phyloP scores from a whole-genome alignment of 2,329 filamentous ascomycete species.

The Xylariomycetidae sp. region DNA sequence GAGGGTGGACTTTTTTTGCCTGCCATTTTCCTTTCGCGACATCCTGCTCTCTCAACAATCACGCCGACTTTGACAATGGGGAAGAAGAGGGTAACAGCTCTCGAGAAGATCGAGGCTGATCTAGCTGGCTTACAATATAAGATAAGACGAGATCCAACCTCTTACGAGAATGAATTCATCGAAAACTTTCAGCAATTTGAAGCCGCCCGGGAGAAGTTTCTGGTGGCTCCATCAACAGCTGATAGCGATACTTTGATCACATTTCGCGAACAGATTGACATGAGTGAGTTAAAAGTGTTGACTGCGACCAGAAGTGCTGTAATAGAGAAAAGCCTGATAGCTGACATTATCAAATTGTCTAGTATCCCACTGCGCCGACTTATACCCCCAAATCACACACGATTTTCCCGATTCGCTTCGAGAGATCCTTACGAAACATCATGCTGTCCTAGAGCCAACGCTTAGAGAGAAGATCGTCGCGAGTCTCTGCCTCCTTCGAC shows the following conservation, averaged over 20 bases:
- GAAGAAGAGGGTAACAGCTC: slow-evolving; percentile 84
- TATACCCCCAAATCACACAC: slow-evolving; percentile 76
- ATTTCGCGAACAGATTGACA: slow-evolving; percentile 86
- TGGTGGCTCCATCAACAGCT: slow-evolving; percentile 73
- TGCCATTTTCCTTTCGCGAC: no score
- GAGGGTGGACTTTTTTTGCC: no score
- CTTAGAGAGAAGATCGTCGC: slow-evolving; percentile 92
- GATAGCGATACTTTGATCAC: slow-evolving; percentile 76
- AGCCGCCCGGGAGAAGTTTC: slow-evolving; percentile 85
- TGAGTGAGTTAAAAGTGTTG: slow-evolving; percentile 47
- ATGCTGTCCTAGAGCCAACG: slow-evolving; percentile 76
- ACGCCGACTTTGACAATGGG: no score
- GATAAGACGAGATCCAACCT: slow-evolving; percentile 72
- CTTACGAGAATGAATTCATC: slow-evolving; percentile 80
- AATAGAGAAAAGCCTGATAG: no score
- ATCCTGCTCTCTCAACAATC: no score
- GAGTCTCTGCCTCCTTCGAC: slow-evolving; percentile 77
- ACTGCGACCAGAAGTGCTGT: no score
- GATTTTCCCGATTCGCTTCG: slow-evolving; percentile 78
- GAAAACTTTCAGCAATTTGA: slow-evolving; percentile 90
- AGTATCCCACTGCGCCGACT: slow-evolving; percentile 85
- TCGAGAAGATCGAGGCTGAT: slow-evolving; percentile 94
- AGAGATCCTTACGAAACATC: slow-evolving; percentile 74
- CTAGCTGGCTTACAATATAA: slow-evolving; percentile 89
- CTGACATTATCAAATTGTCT: no score